Evolutionary conservation across 306 rosid species (phyloP), one percentile per base, ranked within the genome.

Genomic region (Argentina anserina): DNA sequence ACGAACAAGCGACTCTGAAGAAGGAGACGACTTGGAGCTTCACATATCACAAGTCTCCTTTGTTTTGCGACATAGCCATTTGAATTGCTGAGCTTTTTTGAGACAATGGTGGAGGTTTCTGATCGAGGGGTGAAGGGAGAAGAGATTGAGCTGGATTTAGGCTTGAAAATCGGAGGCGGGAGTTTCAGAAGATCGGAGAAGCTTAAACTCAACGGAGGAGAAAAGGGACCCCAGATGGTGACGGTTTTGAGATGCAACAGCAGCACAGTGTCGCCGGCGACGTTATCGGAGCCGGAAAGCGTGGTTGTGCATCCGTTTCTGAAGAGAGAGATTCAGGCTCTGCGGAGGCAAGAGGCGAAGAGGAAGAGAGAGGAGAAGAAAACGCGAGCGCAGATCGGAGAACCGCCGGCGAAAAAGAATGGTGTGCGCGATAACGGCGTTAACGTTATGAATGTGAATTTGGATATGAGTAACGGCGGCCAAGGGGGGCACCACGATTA

Each of bases 71-170:
- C n/a, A n/a, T n/a, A n/a, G n/a, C n/a, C n/a, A n/a, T n/a, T n/a
- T n/a, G n/a, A n/a, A 7, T 63, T 21, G 1, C 8, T 7, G 3
- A 41, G 55, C 46, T 36, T 6, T 36, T 6, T 4, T 10, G 11
- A 13, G 1, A 40, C 31, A 78, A 78, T 81, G 77, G 77, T 50
- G 84, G 79, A 76, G 29, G 29, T 46, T 52, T 75, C 75, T 4
- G 70, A 75, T 67, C 26, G 52, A 4, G 34, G 40, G 49, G 10
- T 66, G 36, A 69, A 79, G 43, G 77, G 69, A 15, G 88, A 81
- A n/a, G 88, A 86, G 75, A 23, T 86, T 1, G 90, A 85, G 69
- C 89, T 92, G 2, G 97, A 90, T 75, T 85, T 92, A 33, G 90
- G 80, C 2, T 74, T 92, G 65, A 84, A 96, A 8, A 86, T 90